A percentile compares a stretch with the other conserved stretches of the same genome.
Conservation (phyloP, 345 rosid species). For the Rhodomyrtus tomentosa region DNA sequence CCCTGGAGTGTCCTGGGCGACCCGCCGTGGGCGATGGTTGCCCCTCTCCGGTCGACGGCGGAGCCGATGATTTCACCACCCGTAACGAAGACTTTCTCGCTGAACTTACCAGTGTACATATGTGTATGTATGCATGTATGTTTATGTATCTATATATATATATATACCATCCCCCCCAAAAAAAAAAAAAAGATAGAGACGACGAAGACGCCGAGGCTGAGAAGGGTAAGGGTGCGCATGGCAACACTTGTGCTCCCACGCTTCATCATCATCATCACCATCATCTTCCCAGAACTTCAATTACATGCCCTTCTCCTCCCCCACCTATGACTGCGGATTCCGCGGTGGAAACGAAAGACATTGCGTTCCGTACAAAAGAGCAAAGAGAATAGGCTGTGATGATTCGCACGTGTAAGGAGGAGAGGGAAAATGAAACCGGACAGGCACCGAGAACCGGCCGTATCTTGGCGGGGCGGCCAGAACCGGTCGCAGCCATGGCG, state of each 20-base stretch:
- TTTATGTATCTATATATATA: neutral
- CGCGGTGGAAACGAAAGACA: neutral
- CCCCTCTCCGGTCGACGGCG: neutral
- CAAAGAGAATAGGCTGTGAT: neutral
- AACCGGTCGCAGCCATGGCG: neutral
- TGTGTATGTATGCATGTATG: neutral
- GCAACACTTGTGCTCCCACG: neutral
- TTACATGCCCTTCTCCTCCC: neutral
- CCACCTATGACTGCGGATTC: neutral
- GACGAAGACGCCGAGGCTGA: neutral
- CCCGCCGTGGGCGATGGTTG: neutral
- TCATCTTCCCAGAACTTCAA: neutral
- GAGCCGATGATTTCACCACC: neutral
- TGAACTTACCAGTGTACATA: neutral
- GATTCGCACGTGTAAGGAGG: neutral
- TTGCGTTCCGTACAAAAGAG: neutral
- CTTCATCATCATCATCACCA: neutral
- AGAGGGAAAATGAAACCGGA: neutral
- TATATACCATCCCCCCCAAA: neutral
- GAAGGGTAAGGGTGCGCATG: neutral
- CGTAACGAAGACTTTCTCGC: neutral
- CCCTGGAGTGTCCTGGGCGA: neutral
- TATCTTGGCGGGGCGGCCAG: constrained; percentile 1
- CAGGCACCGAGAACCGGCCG: constrained; percentile 1
- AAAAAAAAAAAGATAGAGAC: neutral